phyloP scores from a whole-genome alignment of 1,139 yeast species.

The Yamadazyma spencermartinsiae region DNA sequence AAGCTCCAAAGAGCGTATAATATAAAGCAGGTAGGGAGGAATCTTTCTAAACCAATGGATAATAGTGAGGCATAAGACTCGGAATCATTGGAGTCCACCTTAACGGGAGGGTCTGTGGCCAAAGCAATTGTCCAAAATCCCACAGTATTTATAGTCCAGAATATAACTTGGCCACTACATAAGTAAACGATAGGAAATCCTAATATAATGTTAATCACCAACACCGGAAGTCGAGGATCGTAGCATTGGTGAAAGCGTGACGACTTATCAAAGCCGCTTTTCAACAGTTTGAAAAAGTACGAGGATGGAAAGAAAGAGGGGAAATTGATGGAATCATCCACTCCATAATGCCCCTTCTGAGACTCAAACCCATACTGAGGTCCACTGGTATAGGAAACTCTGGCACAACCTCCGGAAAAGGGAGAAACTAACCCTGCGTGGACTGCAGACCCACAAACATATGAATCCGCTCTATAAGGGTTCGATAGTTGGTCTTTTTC shows the following conservation, averaged over 20 bases:
- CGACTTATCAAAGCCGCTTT: constrained; percentile 8
- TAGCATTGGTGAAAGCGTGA: constrained; percentile 47
- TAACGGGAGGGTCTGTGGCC: constrained; percentile 80
- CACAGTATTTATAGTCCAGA: constrained; percentile 61
- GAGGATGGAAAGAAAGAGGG: constrained; percentile 76
- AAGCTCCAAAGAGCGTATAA: constrained; percentile 71
- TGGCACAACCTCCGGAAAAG: constrained; percentile 77
- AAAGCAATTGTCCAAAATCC: constrained; percentile 87
- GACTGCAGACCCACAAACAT: constrained; percentile 85
- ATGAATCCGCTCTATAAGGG: constrained; percentile 88
- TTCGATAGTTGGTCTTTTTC: constrained; percentile 35
- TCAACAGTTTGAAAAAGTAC: constrained; percentile 51
- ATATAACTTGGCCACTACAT: constrained; percentile 55
- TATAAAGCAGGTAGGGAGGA: constrained; percentile 74
- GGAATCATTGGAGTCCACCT: constrained; percentile 53
- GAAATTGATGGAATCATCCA: constrained; percentile 60
- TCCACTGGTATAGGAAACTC: constrained; percentile 57
- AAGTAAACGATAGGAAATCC: constrained; percentile 61
- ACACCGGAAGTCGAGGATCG: constrained; percentile 65
- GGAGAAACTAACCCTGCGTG: constrained; percentile 83
- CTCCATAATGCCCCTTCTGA: constrained; percentile 47
- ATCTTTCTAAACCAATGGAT: constrained; percentile 70
- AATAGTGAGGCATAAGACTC: constrained; percentile 60
- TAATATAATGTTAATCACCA: constrained; percentile 57
- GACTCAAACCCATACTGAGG: constrained; percentile 49